These are phyloP conservation scores for Saccharomycopsis javanensis DNA, from an alignment of 805 yeast genomes.

Conservation along the genomic window DNA sequence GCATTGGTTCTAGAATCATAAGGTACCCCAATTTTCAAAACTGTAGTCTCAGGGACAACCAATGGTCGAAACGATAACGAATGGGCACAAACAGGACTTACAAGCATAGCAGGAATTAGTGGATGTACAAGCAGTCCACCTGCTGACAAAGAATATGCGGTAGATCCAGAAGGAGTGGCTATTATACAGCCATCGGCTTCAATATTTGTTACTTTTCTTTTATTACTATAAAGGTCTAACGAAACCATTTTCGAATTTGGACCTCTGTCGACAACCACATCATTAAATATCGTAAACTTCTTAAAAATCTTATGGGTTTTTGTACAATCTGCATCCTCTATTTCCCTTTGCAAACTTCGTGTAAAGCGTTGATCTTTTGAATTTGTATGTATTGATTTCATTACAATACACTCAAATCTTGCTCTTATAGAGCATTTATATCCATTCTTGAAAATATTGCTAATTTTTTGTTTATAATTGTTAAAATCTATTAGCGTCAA, in stretches of 20 bases:
- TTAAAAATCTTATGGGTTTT: background rate
- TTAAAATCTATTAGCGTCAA: slow-evolving; percentile 79
- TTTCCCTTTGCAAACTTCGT: background rate
- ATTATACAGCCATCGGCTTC: slow-evolving; percentile 60
- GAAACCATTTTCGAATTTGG: slow-evolving; percentile 43
- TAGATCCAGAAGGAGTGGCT: slow-evolving; percentile 60
- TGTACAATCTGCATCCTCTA: background rate
- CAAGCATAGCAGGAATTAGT: slow-evolving; percentile 41
- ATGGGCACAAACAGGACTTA: slow-evolving; percentile 50
- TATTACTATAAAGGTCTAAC: slow-evolving; percentile 39
- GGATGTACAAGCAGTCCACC: slow-evolving; percentile 51
- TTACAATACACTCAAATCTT: slow-evolving; percentile 42
- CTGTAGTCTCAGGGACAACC: slow-evolving; percentile 35
- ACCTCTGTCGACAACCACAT: slow-evolving; percentile 43
- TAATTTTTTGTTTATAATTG: slow-evolving; percentile 10
- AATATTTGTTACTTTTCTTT: slow-evolving; percentile 45
- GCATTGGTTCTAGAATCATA: slow-evolving; percentile 27
- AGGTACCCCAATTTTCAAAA: slow-evolving; percentile 28
- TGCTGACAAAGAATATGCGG: slow-evolving; percentile 44
- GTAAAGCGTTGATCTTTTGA: background rate
- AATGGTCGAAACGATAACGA: slow-evolving; percentile 44
- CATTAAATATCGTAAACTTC: slow-evolving; percentile 35
- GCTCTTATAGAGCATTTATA: slow-evolving; percentile 39
- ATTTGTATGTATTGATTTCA: slow-evolving; percentile 20
- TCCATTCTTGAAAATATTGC: slow-evolving; percentile 28